Percentiles rank a stretch among this genome's conserved stretches.
Evolutionary conservation across 441 rosid species (phyloP).

Genomic region (Isatis lusitanica): DNA sequence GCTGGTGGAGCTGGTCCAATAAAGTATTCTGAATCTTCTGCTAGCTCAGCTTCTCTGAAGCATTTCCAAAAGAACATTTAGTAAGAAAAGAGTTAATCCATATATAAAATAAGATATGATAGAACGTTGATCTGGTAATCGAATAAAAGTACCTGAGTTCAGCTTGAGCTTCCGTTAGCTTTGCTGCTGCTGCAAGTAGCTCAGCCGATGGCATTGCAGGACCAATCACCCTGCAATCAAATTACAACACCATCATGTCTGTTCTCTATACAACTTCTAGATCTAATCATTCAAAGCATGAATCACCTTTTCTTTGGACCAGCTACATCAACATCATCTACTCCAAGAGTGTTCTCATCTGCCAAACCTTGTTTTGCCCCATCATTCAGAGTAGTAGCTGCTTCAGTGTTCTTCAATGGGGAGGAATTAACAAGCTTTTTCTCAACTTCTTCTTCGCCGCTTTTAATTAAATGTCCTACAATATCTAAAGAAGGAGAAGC

Average conservation of each 20-base stretch:
- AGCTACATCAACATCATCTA: conserved; percentile 50
- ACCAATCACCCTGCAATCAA: conserved; percentile 69
- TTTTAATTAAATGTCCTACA: conserved; percentile 60
- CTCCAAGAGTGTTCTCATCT: conserved; percentile 38
- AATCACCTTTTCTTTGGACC: conserved; percentile 66
- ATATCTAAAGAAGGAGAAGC: conserved; percentile 55
- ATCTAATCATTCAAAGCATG: not conserved
- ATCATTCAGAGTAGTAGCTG: conserved; percentile 21
- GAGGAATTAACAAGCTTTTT: conserved; percentile 26
- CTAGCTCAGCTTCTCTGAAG: conserved; percentile 82
- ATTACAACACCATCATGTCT: conserved; percentile 17
- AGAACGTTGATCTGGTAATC: not conserved
- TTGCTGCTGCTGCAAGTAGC: conserved; percentile 92
- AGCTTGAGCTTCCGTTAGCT: conserved; percentile 89
- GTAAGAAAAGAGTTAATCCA: conserved; percentile 16
- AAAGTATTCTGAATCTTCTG: conserved; percentile 74
- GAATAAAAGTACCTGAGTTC: conserved; percentile 60
- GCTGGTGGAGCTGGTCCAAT: conserved; percentile 94
- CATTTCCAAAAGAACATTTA: conserved; percentile 1
- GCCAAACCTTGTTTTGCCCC: conserved; percentile 25
- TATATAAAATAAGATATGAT: not conserved
- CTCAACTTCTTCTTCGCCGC: conserved; percentile 40
- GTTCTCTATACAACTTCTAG: not conserved
- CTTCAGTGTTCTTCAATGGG: conserved; percentile 28
- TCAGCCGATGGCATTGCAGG: conserved; percentile 96